Evolutionary conservation across 106 monocot genomes (phyloP).

Genomic region (Acorus calamus): DNA sequence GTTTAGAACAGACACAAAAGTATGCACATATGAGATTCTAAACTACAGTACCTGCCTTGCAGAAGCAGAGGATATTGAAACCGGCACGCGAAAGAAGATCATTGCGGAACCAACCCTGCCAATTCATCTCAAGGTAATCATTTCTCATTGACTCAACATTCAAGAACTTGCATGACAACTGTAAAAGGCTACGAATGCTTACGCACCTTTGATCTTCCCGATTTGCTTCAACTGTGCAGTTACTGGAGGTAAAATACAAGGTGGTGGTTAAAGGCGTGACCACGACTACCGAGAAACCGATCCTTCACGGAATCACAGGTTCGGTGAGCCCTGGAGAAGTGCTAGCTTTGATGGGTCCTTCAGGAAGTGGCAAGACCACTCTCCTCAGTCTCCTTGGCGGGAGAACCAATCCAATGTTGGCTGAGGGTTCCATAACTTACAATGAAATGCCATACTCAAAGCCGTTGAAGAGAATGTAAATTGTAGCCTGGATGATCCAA

Average conservation of each 20-base stretch:
- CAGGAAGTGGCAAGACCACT: slow-evolving; percentile 80
- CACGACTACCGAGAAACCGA: slow-evolving; percentile 56
- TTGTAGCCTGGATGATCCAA: no score
- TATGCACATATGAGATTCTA: no score
- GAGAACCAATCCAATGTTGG: slow-evolving; percentile 25
- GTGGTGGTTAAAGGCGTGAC: slow-evolving; percentile 51
- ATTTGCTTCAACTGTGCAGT: slow-evolving; percentile 39
- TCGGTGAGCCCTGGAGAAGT: slow-evolving; percentile 73
- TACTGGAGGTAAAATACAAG: slow-evolving; percentile 67
- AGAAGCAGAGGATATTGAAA: slow-evolving; percentile 26
- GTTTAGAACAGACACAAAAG: no score
- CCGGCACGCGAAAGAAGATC: slow-evolving; percentile 18
- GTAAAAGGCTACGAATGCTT: no score
- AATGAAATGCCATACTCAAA: slow-evolving; percentile 66
- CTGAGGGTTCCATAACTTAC: slow-evolving; percentile 61
- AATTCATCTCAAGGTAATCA: slow-evolving; percentile 60
- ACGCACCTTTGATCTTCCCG: no score
- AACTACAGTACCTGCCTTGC: not conserved
- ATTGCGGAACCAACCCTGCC: slow-evolving; percentile 49
- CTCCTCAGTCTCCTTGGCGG: slow-evolving; percentile 74
- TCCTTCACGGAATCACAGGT: slow-evolving; percentile 68
- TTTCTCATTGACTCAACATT: no score
- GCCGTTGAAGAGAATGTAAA: slow-evolving; percentile 69
- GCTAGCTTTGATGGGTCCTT: slow-evolving; percentile 77
- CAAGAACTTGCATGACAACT: no score